These are phyloP conservation scores for Sporisorium graminicola DNA, from an alignment of 1,284 basidiomycete species.

Conservation along the genomic window DNA sequence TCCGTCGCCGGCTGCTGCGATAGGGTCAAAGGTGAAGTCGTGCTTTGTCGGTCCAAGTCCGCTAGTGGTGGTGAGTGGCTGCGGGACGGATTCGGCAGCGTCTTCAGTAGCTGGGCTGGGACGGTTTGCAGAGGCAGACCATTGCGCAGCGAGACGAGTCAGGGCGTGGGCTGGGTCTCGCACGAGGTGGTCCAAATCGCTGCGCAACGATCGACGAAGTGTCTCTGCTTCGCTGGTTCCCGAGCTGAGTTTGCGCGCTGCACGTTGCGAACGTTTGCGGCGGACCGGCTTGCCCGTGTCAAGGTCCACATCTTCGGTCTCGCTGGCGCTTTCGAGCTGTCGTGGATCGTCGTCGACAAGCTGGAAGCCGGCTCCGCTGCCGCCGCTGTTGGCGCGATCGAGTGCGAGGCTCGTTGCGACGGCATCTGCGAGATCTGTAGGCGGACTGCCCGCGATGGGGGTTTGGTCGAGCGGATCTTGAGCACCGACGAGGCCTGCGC, in stretches of 20 bases:
- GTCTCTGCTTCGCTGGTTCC: constrained; percentile 40
- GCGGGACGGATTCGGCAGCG: constrained; percentile 1
- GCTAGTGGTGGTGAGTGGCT: constrained; percentile 35
- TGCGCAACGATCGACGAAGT: constrained; percentile 30
- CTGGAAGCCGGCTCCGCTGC: constrained; percentile 33
- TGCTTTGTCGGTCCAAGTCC: constrained; percentile 25
- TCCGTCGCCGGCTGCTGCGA: constrained; percentile 62
- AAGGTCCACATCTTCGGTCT: constrained; percentile 42
- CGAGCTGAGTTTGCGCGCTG: constrained; percentile 27
- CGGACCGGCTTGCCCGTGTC: constrained; percentile 38
- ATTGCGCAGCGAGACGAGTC: constrained; percentile 34
- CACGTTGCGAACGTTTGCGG: constrained; percentile 14
- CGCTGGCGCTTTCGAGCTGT: constrained; percentile 23
- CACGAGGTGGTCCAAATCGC: constrained; percentile 35
- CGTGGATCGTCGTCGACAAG: constrained; percentile 32
- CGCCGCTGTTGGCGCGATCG: constrained; percentile 5
- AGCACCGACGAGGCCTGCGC: background rate
- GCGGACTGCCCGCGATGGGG: constrained; percentile 50
- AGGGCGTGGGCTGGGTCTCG: constrained; percentile 48
- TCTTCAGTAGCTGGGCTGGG: constrained; percentile 15
- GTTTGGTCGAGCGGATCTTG: constrained; percentile 36
- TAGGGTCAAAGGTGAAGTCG: constrained; percentile 56
- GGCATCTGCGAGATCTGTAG: constrained; percentile 41
- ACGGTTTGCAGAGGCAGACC: constrained; percentile 20
- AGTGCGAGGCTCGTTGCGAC: constrained; percentile 30